Conservation (phyloP, 805 yeast genomes). For the Metschnikowia peoriensis region DNA sequence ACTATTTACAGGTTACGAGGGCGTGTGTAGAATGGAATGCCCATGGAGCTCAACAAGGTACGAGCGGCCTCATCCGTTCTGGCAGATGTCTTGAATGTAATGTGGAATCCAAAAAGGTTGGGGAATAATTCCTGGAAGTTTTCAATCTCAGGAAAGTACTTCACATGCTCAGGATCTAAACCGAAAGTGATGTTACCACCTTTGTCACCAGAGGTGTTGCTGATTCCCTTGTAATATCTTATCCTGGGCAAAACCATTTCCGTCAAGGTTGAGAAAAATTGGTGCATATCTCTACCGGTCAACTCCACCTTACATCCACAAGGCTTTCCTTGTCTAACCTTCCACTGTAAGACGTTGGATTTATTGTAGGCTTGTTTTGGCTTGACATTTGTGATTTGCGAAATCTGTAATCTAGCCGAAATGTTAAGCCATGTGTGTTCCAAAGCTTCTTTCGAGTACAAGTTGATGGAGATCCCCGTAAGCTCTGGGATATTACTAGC, state of each 20-base stretch:
- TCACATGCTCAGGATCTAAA: constrained; percentile 69
- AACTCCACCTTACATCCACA: constrained; percentile 87
- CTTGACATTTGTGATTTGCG: constrained; percentile 91
- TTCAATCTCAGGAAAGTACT: constrained; percentile 90
- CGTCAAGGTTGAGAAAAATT: constrained; percentile 80
- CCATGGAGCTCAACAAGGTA: constrained; percentile 74
- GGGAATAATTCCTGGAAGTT: constrained; percentile 89
- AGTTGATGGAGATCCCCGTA: constrained; percentile 65
- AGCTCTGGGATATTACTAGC: constrained; percentile 71
- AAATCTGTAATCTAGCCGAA: constrained; percentile 74
- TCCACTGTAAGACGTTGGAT: constrained; percentile 82
- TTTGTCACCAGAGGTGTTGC: constrained; percentile 74
- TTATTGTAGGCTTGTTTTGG: constrained; percentile 72
- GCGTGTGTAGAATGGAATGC: constrained; percentile 63
- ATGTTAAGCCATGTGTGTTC: constrained; percentile 70
- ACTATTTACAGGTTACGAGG: constrained; percentile 13
- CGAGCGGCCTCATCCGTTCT: constrained; percentile 90
- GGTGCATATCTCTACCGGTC: constrained; percentile 77
- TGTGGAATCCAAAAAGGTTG: constrained; percentile 77
- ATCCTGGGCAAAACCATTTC: constrained; percentile 93
- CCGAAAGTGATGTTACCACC: constrained; percentile 88
- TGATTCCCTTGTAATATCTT: constrained; percentile 80
- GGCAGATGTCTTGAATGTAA: constrained; percentile 83
- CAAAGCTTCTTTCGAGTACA: constrained; percentile 72
- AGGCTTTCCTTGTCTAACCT: constrained; percentile 78